Evolutionary conservation across 352 stramenopile species (phyloP), one percentile per base, ranked within the genome.

Genomic region (Phytophthora constricta): DNA sequence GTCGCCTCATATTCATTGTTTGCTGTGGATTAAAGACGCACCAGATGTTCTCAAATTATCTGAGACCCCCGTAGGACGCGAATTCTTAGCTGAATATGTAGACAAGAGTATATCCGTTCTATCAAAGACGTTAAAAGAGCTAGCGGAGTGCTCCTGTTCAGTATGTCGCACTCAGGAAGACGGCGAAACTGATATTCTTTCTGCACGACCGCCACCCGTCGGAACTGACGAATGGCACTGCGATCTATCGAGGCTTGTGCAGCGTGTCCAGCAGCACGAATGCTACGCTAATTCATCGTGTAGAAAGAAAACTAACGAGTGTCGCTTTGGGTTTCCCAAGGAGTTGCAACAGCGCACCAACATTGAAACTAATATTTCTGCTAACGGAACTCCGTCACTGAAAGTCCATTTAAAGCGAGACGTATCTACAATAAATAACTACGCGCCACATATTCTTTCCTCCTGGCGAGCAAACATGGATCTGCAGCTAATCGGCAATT

Each of bases 381-480:
- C 2, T 5, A 28, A 55, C 19, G 42, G 55, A 22, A 48, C 43
- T 5, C 19, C 28, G 17, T 48, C 43, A 0, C 3, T 62, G 1
- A 52, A 26, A 16, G 48, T 68, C 20, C 4, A 58, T 5, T 46
- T 41, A 9, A 26, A 58, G 31, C 28, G 51, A 42, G n/a, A 62
- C 5, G 16, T 42, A 2, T 19, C 43, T 7, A 33, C 23, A n/a
- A 68, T 55, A 2, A 68, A 68, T 25, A 62, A 62, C 17, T 68
- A 58, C 33, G 39, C 2, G 4, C 28, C 27, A 2, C 4, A 51
- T 43, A 50, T 61, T 1, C 39, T 33, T 0, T 25, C 5, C 48
- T 52, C 20, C 0, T 70, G 67, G 61, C n/a, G 67, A 7, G 67
- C 67, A 8, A 75, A 75, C 19, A 75, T 75, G 67, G 68, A 76